Evolutionary conservation across 345 rosid species (phyloP), one percentile per base, ranked within the genome.

Genomic region (Kandelia obovata): DNA sequence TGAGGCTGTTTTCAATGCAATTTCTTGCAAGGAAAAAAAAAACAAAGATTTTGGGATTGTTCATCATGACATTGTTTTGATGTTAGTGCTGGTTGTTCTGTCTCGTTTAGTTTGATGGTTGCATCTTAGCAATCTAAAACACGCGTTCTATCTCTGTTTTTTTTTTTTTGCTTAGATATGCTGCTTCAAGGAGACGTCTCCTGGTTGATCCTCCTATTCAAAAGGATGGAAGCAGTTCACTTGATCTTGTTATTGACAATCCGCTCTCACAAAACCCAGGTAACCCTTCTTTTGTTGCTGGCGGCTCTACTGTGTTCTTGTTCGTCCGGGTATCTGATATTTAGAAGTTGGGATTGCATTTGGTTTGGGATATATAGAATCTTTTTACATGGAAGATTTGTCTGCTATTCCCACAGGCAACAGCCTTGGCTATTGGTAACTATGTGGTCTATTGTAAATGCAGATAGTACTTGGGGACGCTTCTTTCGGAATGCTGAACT

Each of bases 251-350:
- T 23, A 75, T 94, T 34, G 98, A 94, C 76, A 94, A 94, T 73
- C 98, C 98, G 28, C 80, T 94, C 28, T 94, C 98, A 7, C 98
- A 88, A 83, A 94, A 91, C 79, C 98, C 98, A 70, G 98, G 98
- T 94, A 75, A 66, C 43, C 70, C 58, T 66, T 70, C 35, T 62
- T 77, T 47, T 57, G 35, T 53, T 56, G 13, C 15, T 55, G 25
- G 58, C 5, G 2, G 17, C 15, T 55, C 16, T n/a, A 17, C 58
- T 55, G 58, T 26, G 25, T 1, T 3, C 59, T 56, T 21, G 21
- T 21, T 5, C 0, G 15, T 10, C 30, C 23, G 2, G 1, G 15
- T 23, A 23, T 55, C 1, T 2, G 5, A n/a, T 5, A 4, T 7
- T 21, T 21, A 3, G 9, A n/a, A 27, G 19, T 25, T 56, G 26